Conservation (phyloP, 495 filamentous ascomycete genomes). For the Tuber borchii region DNA sequence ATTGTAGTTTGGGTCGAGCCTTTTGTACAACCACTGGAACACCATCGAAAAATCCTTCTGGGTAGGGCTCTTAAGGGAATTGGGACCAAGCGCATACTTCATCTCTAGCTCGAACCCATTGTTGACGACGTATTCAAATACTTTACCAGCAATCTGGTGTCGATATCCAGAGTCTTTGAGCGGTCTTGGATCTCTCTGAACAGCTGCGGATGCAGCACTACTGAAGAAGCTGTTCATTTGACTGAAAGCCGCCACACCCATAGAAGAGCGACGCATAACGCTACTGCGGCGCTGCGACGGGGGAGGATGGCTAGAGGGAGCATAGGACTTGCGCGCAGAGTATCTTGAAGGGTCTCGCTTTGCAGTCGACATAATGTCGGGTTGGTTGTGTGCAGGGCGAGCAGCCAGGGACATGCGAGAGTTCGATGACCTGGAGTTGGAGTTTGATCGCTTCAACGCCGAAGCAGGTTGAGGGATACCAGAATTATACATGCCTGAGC, state of each 20-base stretch:
- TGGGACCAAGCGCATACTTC: conserved; percentile 81
- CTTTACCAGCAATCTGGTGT: conserved; percentile 72
- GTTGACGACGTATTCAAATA: conserved; percentile 81
- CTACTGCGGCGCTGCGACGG: conserved; percentile 70
- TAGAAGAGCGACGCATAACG: conserved; percentile 66
- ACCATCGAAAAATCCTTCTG: conserved; percentile 96
- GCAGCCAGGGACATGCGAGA: conserved; percentile 79
- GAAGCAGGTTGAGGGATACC: conserved; percentile 80
- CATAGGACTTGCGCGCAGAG: conserved; percentile 62
- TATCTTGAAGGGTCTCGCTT: conserved; percentile 65
- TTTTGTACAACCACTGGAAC: conserved; percentile 95
- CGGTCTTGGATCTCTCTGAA: conserved; percentile 81
- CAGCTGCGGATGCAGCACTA: conserved; percentile 66
- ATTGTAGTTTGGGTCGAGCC: conserved; percentile 87
- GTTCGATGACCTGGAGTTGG: conserved; percentile 71
- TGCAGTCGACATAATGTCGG: conserved; percentile 71
- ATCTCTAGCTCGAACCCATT: conserved; percentile 96
- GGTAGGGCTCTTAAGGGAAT: conserved; percentile 84
- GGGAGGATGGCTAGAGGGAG: conserved; percentile 53
- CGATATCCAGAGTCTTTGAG: conserved; percentile 75
- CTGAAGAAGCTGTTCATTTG: conserved; percentile 70
- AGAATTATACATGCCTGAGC: conserved; percentile 55
- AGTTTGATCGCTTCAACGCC: conserved; percentile 89
- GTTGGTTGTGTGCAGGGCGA: conserved; percentile 66
- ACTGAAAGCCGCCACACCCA: conserved; percentile 51